Percentiles rank a stretch among this genome's conserved stretches.
phyloP scores from a whole-genome alignment of 2,329 filamentous ascomycete genomes.

The Sarocladium oryzae region DNA sequence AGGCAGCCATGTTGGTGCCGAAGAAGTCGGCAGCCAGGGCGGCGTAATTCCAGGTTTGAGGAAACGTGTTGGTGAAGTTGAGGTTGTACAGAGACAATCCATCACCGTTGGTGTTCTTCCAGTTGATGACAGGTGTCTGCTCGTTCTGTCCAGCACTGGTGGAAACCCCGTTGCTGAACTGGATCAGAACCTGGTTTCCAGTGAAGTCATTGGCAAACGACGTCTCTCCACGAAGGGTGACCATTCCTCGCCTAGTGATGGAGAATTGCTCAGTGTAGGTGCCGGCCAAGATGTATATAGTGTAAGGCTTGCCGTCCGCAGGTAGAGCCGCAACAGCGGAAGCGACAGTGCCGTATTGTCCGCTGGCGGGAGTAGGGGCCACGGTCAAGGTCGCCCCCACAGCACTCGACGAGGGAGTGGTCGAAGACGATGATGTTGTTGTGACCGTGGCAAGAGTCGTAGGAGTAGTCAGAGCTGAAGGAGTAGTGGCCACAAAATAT shows the following conservation, averaged over 20 bases:
- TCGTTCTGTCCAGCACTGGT: constrained; percentile 35
- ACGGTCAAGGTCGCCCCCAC: constrained; percentile 12
- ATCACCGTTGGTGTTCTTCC: constrained; percentile 33
- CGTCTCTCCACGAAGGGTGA: constrained; percentile 56
- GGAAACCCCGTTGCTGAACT: constrained; percentile 20
- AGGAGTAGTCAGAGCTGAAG: too few species aligned
- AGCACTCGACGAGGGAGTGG: background rate
- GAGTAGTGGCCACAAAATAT: constrained; percentile 16
- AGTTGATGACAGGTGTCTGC: constrained; percentile 35
- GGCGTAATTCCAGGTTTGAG: constrained; percentile 36
- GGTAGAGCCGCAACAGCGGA: constrained; percentile 36
- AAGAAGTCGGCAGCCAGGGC: constrained; percentile 30
- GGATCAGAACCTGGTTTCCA: constrained; percentile 50
- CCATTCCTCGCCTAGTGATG: constrained; percentile 37
- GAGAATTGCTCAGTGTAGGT: constrained; percentile 56
- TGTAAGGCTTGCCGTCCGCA: constrained; percentile 35
- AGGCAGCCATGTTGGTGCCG: constrained; percentile 20
- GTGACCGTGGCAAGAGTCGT: background rate
- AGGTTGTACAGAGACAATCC: constrained; percentile 56
- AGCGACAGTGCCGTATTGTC: constrained; percentile 33
- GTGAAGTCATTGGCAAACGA: constrained; percentile 42
- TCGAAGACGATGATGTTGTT: background rate
- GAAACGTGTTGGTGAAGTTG: constrained; percentile 41
- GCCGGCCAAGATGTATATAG: constrained; percentile 56
- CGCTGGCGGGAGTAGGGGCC: constrained; percentile 27